A percentile compares a stretch with the other conserved stretches of the same genome.
These are phyloP conservation scores for Paramarasmius palmivorus DNA, from an alignment of 1,284 basidiomycete genomes.

Conservation along the genomic window DNA sequence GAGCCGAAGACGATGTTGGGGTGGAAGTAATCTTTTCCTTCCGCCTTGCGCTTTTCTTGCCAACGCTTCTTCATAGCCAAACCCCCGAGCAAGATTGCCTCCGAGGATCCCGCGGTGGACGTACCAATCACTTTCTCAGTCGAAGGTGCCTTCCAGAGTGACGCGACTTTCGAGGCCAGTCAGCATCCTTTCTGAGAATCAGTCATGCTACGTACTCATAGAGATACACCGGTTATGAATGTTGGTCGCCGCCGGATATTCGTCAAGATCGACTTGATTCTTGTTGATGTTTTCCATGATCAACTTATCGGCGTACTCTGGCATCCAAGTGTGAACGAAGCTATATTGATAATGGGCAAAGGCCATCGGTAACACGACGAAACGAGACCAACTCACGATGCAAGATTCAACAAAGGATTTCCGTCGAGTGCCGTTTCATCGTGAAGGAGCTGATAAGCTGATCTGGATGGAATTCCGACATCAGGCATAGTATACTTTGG, in stretches of 20 bases:
- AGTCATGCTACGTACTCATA: conserved; percentile 41
- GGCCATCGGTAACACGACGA: neutral
- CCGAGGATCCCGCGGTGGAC: conserved; percentile 72
- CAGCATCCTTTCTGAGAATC: neutral
- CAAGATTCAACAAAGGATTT: conserved; percentile 66
- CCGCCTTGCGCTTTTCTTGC: conserved; percentile 66
- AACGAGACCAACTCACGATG: conserved; percentile 37
- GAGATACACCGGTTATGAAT: conserved; percentile 63
- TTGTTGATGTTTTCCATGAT: conserved; percentile 68
- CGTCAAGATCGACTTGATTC: conserved; percentile 70
- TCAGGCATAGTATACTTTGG: conserved; percentile 43
- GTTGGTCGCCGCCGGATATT: conserved; percentile 62
- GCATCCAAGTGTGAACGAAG: conserved; percentile 64
- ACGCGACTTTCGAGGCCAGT: conserved; percentile 42
- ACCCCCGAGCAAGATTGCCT: conserved; percentile 77
- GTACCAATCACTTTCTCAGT: conserved; percentile 60
- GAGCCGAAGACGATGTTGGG: conserved; percentile 65
- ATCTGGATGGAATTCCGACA: conserved; percentile 37
- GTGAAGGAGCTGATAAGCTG: conserved; percentile 60
- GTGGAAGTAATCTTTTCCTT: conserved; percentile 61
- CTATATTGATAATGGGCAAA: conserved; percentile 18
- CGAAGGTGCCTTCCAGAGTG: conserved; percentile 73
- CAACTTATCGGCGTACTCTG: conserved; percentile 53
- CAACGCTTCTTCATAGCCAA: conserved; percentile 75
- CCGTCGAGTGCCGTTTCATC: conserved; percentile 67